Base-by-base conservation (phyloP, 1,284 basidiomycete species). In the Boletellus sp. region DNA sequence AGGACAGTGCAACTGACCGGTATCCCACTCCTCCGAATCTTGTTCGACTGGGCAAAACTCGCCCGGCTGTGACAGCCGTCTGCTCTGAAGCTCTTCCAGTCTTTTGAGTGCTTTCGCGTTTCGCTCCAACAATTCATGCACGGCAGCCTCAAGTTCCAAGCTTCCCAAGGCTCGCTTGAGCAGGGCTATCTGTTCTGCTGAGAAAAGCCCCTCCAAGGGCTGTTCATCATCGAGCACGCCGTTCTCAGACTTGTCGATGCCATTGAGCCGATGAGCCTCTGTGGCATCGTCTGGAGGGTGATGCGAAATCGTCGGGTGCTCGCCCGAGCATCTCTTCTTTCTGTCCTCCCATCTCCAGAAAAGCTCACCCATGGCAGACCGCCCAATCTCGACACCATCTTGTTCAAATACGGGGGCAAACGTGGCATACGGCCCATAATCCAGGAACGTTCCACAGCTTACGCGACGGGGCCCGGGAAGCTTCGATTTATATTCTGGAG, bases 361-460 rank as follows among this genome's bases (percentile, higher is more conserved):
- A 11, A 82, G 68, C 61, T 86, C 78, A 19, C 80, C 83, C 52
- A 90, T 71, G 47, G 77, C 73, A 8, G 73, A 65, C 49, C 80
- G 73, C 2, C 87, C 87, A 13, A 89, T 69, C 60, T 87, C 80
- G 38, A 79, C 75, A 10, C 82, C 82, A 50, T 86, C 83, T 58
- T 86, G 85, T 55, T 89, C 86, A 63, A 87, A 91, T 15, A 75
- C 72, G 3, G 89, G 89, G 0, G 88, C 88, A 66, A 91, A 91
- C 61, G 80, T 85, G 3, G 86, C 69, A 60, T 77, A 85, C 8
- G 77, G 75, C 0, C 89, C 89, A 62, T 91, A 91, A 64, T 91
- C 85, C 11, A 91, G 72, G 62, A 89, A 90, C 2, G 74, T 68
- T 47, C 85, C 86, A 32, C 80, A 75, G 43, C 80, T 78, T 37